phyloP scores from a whole-genome alignment of 768 basidiomycete species.

The Tylopilus felleus region DNA sequence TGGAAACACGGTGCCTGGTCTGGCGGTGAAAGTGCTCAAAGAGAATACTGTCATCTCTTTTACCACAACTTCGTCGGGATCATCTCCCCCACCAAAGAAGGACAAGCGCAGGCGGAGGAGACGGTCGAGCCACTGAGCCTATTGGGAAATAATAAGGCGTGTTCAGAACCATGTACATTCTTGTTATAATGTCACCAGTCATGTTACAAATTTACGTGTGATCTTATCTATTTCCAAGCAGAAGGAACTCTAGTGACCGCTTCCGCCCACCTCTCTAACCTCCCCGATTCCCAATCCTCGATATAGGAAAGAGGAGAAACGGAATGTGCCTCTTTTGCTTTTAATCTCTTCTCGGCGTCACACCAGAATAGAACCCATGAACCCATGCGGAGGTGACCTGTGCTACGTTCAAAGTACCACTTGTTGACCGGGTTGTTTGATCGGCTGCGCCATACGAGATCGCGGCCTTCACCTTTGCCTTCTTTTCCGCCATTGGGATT shows the following conservation, averaged over 20 bases:
- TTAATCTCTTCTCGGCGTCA: slow-evolving; percentile 86
- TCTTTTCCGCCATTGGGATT: slow-evolving; percentile 94
- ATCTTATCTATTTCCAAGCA: slow-evolving; percentile 56
- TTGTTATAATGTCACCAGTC: neutral
- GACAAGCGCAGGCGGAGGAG: slow-evolving; percentile 28
- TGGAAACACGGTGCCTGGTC: slow-evolving; percentile 29
- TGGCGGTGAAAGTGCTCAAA: slow-evolving; percentile 26
- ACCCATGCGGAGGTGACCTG: slow-evolving; percentile 82
- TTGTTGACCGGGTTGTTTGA: slow-evolving; percentile 95
- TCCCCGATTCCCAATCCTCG: slow-evolving; percentile 72
- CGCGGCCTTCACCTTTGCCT: slow-evolving; percentile 85
- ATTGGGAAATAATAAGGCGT: neutral
- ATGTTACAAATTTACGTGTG: slow-evolving; percentile 16
- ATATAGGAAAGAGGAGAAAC: slow-evolving; percentile 66
- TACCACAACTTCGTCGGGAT: slow-evolving; percentile 27
- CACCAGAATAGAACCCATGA: slow-evolving; percentile 98
- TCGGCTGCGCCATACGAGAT: slow-evolving; percentile 94
- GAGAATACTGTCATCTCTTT: slow-evolving; percentile 35
- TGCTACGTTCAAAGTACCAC: slow-evolving; percentile 98
- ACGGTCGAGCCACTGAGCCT: slow-evolving; percentile 27
- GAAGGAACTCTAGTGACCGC: slow-evolving; percentile 71
- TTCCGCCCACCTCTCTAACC: slow-evolving; percentile 65
- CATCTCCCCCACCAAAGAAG: slow-evolving; percentile 29
- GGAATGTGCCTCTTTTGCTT: slow-evolving; percentile 63
- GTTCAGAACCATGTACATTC: neutral